phyloP scores from a whole-genome alignment of 1,139 yeast genomes.

The Schizosaccharomyces versatilis region DNA sequence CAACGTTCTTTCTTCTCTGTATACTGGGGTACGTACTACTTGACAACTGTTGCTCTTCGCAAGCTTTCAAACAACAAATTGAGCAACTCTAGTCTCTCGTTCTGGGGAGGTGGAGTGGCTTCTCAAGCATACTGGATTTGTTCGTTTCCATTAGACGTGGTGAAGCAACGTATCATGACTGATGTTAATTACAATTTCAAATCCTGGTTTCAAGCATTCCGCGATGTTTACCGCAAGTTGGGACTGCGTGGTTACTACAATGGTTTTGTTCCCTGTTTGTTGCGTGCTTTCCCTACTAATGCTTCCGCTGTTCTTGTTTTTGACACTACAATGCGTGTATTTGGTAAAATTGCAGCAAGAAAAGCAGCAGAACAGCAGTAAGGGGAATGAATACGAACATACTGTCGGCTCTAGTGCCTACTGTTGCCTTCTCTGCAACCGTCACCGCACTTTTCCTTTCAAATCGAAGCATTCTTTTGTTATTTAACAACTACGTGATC shows the following conservation, averaged over 20 bases:
- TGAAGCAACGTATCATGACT: constrained; percentile 69
- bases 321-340: constrained; percentile 43
- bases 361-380: too few relatives aligned
- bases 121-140: constrained; percentile 65
- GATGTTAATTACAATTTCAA: constrained; percentile 49
- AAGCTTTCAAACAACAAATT: constrained; percentile 28
- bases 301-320: constrained; percentile 87
- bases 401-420: too few relatives aligned
- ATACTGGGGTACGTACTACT: constrained; percentile 88
- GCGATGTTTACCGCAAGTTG: constrained; percentile 32
- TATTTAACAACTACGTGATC: too few relatives aligned
- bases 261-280: constrained; percentile 59
- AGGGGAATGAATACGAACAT: too few relatives aligned
- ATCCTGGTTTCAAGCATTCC: constrained; percentile 26
- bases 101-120: constrained; percentile 78
- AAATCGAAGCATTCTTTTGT: too few relatives aligned
- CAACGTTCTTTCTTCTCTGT: constrained; percentile 70
- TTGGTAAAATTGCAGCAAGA: background rate
- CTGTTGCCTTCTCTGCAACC: too few relatives aligned
- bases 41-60: constrained; percentile 21
- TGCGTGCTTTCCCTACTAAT: constrained; percentile 58
- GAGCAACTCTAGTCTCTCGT: constrained; percentile 49
- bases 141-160: constrained; percentile 78
- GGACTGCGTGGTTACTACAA: constrained; percentile 28
- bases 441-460: too few relatives aligned